Evolutionary conservation across 495 filamentous ascomycete genomes (phyloP), one percentile per base, ranked within the genome.

Genomic region (Lasiosphaeria hispida): DNA sequence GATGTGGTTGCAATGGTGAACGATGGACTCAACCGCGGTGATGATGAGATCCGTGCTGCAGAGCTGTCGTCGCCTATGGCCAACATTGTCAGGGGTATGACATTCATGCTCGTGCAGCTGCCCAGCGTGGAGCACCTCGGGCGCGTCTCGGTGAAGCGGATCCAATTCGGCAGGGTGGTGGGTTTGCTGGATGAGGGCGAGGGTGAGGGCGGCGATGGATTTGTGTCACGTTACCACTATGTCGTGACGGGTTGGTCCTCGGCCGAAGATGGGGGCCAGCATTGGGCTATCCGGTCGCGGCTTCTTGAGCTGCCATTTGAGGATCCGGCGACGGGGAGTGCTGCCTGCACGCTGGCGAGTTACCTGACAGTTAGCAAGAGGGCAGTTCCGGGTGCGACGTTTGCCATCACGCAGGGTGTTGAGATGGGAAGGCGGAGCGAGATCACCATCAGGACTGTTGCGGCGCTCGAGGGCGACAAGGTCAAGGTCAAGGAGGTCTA

Each of bases 351-450:
- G 19, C 65, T 90, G 55, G 73, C 75, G 23, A 72, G 76, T 9
- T 88, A 83, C 63, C 68, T 91, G 48, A 75, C 83, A 7, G 63
- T 87, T 45, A 71, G 64, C n/a, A 52, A 17, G 14, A 71, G 70
- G 49, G 62, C 63, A 33, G 63, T 70, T n/a, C 56, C 59, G 18
- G 63, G 58, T 4, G 61, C 66, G 42, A 70, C 63, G 59, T 86
- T 81, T 63, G 71, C 72, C 44, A 64, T 92, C 52, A 81, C 80
- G 61, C 89, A 92, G 73, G 89, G 89, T 0, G 85, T 91, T 10
- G 88, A 92, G 74, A 92, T 91, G 85, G 88, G 86, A 0, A 73
- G 88, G 56, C 72, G 71, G 61, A 91, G 87, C 74, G 79, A 74
- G 35, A 80, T 82, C 53, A 49, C 47, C 8, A 73, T 80, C 15